phyloP scores from a whole-genome alignment of 169 alveolate genomes.

The Eimeria acervulina region DNA sequence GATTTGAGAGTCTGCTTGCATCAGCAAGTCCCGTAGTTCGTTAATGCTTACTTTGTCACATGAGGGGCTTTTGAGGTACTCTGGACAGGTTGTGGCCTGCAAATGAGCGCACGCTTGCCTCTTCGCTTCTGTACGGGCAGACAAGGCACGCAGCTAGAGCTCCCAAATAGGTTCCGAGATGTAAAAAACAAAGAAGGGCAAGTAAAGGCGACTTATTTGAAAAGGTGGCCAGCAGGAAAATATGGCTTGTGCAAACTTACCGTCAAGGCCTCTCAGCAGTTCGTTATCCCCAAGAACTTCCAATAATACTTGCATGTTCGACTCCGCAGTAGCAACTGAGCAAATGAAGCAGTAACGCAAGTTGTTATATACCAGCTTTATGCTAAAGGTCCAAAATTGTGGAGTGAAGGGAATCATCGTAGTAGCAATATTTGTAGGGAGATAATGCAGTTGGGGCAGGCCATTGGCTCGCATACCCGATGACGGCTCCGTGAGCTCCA shows the following conservation, averaged over 20 bases:
- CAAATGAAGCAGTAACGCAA: not conserved
- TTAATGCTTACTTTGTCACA: conserved; percentile 13
- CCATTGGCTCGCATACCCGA: conserved; percentile 25
- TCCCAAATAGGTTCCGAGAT: not conserved
- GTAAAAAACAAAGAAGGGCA: not conserved
- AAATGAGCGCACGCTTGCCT: conserved; percentile 45
- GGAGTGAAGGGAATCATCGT: not conserved
- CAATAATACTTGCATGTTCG: conserved; percentile 21
- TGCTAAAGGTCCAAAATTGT: not conserved
- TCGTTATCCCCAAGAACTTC: not conserved
- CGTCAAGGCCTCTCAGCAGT: conserved; percentile 26
- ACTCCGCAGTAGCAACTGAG: conserved; percentile 64
- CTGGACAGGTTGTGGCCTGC: conserved; percentile 23
- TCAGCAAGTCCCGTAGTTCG: not conserved
- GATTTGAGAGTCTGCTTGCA: not conserved
- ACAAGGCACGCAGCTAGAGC: not conserved
- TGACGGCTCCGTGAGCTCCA: conserved; percentile 61
- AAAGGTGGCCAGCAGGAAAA: not conserved
- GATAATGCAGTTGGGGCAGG: not conserved
- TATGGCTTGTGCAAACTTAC: not conserved
- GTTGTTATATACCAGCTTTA: not conserved
- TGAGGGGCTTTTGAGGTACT: not conserved
- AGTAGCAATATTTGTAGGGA: not conserved
- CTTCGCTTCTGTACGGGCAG: conserved; percentile 15
- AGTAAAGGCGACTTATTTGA: not conserved